Evolutionary conservation across 768 basidiomycete species (phyloP), one percentile per base, ranked within the genome.

Genomic region (Amanita fuliginea): DNA sequence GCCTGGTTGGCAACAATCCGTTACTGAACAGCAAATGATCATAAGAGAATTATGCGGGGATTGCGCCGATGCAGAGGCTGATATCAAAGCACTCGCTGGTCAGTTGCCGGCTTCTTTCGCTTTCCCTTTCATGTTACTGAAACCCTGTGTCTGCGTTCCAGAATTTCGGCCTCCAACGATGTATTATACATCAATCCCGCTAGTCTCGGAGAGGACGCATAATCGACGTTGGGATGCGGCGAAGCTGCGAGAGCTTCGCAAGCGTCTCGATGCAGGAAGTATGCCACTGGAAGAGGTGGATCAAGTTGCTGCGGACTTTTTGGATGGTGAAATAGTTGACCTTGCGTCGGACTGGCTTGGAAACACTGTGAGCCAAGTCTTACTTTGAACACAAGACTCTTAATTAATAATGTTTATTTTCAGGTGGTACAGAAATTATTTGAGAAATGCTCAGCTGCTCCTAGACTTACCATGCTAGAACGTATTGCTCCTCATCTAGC

Each of bases 331-430:
- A 62, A 87, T 91, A 53, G 92, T 95, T 11, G 91, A 94, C 63
- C 77, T 99, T 51, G 85, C 95, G 11, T 93, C 91, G 33, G 95
- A 99, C 64, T 98, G 96, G 85, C 84, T 99, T 56, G 96, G 96
- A 42, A 99, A 99, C 61, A 98, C 94, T 33, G 84, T 86, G 60
- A 52, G 80, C 59, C 36, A 33, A 30, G 14, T 22, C 24, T 14
- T 6, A 11, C 10, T 16, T 5, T n/a, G 13, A 41, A 37, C 19
- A 42, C 24, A 41, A 46, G 34, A 45, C 56, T 41, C 19, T 2
- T 39, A 4, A 4, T 36, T 28, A 40, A 24, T 30, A 30, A n/a
- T 44, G 2, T 21, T 37, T 39, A 10, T 16, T 28, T 19, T 22
- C 48, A 90, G 83, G 87, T 98, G 57, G 91, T 98, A 19, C 95